Percentiles rank a stretch among this genome's conserved stretches.
phyloP scores from a whole-genome alignment of 768 basidiomycete species.

The Guyanaporus albipodus region DNA sequence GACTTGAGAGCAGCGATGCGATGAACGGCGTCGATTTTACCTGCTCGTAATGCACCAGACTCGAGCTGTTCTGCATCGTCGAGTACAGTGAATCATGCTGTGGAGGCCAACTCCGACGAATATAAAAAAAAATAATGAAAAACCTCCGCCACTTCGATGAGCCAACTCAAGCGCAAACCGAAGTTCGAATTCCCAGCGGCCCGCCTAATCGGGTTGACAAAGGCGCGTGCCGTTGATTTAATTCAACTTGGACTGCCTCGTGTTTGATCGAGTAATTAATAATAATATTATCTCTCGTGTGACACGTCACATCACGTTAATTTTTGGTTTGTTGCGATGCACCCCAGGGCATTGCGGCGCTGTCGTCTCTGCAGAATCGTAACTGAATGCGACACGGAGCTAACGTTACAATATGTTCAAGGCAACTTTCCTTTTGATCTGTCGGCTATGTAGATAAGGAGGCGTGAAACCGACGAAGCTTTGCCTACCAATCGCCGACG shows the following conservation, averaged over 20 bases:
- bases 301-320: background rate
- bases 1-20: background rate
- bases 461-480: conserved; percentile 1
- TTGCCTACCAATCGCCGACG: conserved; percentile 12
- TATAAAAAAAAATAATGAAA: too few relatives aligned
- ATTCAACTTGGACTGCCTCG: conserved; percentile 22
- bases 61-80: too few relatives aligned
- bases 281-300: background rate
- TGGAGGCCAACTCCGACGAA: background rate
- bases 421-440: background rate
- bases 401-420: too few relatives aligned
- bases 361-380: too few relatives aligned
- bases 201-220: conserved; percentile 4
- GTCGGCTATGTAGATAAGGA: conserved; percentile 2
- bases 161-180: background rate
- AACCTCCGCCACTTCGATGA: background rate
- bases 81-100: too few relatives aligned
- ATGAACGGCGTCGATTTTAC: too few relatives aligned
- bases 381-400: too few relatives aligned
- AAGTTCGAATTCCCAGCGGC: background rate
- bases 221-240: background rate
- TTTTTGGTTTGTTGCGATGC: too few relatives aligned
- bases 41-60: too few relatives aligned
- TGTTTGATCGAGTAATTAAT: conserved; percentile 11
- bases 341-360: too few relatives aligned